Conservation (phyloP, 148 eudicot species). For the Mesembryanthemum crystallinum region DNA sequence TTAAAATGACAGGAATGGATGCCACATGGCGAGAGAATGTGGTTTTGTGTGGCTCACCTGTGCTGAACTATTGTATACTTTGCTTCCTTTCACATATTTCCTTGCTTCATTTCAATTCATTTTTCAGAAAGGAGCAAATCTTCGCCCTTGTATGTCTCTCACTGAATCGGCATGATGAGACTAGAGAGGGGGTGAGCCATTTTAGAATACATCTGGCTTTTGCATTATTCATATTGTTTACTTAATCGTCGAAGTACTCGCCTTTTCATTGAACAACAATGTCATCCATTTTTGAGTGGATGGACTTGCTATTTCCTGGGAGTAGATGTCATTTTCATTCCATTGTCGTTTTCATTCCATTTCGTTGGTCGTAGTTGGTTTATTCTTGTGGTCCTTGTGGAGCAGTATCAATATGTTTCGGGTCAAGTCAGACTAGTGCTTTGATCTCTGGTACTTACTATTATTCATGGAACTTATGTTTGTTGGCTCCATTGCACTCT, state of each 20-base stretch:
- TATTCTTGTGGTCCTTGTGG: too few relatives aligned
- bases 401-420: too few relatives aligned
- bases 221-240: conserved; percentile 17
- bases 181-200: not conserved
- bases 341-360: not conserved
- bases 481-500: too few relatives aligned
- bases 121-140: conserved; percentile 15
- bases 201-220: conserved; percentile 2
- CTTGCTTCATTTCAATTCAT: conserved; percentile 8
- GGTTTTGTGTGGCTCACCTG: not conserved
- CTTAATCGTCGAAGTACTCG: not conserved
- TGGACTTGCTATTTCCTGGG: not conserved
- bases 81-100: conserved; percentile 18
- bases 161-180: not conserved
- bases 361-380: not conserved
- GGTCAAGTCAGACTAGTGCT: too few relatives aligned
- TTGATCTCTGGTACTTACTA: too few relatives aligned
- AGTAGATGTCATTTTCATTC: not conserved
- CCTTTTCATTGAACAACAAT: not conserved
- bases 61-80: not conserved
- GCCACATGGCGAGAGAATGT: conserved; percentile 21
- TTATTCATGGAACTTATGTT: too few relatives aligned
- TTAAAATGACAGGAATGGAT: conserved; percentile 11
- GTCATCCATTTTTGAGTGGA: not conserved
- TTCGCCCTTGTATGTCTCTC: conserved; percentile 3